Evolutionary conservation across 2,329 filamentous ascomycete genomes (phyloP).

Genomic region (Trichoderma brevicompactum): DNA sequence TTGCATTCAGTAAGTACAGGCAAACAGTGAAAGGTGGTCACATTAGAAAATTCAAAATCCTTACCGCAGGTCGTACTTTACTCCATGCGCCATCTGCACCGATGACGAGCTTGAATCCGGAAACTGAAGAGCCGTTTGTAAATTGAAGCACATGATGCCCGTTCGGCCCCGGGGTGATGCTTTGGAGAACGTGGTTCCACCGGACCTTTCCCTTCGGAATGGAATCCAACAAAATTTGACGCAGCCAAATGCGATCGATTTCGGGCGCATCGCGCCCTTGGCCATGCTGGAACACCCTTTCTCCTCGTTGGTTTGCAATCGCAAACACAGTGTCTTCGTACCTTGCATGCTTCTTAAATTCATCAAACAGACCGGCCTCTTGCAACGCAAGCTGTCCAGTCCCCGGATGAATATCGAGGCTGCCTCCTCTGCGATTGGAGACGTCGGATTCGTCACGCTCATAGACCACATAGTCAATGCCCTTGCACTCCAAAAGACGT

Average conservation of each 20-base stretch:
- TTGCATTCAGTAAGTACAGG: neutral
- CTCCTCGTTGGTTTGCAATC: slow-evolving; percentile 50
- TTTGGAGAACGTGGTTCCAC: slow-evolving; percentile 43
- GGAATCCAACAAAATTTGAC: slow-evolving; percentile 48
- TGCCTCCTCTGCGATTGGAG: slow-evolving; percentile 55
- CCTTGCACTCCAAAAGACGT: slow-evolving; percentile 54
- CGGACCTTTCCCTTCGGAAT: slow-evolving; percentile 47
- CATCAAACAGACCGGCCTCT: slow-evolving; percentile 54
- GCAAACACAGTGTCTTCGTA: slow-evolving; percentile 55
- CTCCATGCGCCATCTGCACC: slow-evolving; percentile 48
- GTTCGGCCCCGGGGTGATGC: neutral
- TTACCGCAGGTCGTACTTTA: slow-evolving; percentile 39
- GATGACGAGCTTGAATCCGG: slow-evolving; percentile 47
- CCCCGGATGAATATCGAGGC: slow-evolving; percentile 57
- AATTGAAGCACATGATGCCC: slow-evolving; percentile 47
- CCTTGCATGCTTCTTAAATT: slow-evolving; percentile 53
- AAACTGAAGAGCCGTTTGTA: slow-evolving; percentile 38
- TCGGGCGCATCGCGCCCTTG: slow-evolving; percentile 18
- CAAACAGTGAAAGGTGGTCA: neutral
- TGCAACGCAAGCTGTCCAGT: slow-evolving; percentile 57
- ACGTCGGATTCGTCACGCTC: slow-evolving; percentile 50
- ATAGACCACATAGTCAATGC: slow-evolving; percentile 54
- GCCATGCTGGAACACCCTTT: slow-evolving; percentile 41
- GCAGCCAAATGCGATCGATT: slow-evolving; percentile 53
- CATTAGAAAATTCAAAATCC: neutral